These are phyloP conservation scores for Pelargonium citronellum DNA, from an alignment of 441 rosid species.

Conservation along the genomic window DNA sequence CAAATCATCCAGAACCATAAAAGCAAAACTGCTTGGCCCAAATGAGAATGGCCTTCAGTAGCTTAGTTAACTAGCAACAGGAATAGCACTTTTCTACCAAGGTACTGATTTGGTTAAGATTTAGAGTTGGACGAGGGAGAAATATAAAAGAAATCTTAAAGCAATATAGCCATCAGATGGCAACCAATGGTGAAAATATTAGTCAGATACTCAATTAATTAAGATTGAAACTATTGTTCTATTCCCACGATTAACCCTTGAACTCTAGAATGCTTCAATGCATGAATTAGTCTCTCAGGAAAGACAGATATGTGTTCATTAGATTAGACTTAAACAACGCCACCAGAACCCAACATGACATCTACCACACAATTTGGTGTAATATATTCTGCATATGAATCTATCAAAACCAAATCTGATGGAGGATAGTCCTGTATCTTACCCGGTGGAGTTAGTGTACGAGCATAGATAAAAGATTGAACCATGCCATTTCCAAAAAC, in stretches of 20 bases:
- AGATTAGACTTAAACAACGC: background rate
- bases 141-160: background rate
- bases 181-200: background rate
- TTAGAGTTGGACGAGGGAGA: background rate
- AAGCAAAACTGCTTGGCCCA: background rate
- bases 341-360: background rate
- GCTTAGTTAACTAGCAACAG: background rate
- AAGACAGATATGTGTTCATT: background rate
- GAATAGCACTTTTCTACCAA: background rate
- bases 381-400: background rate
- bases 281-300: background rate
- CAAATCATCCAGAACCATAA: background rate
- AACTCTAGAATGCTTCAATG: background rate
- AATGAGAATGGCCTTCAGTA: background rate
- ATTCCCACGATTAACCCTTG: background rate
- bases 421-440: slow-evolving; percentile 3
- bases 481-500: slow-evolving; percentile 94
- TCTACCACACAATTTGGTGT: background rate
- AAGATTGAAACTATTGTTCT: background rate
- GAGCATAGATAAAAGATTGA: slow-evolving; percentile 81
- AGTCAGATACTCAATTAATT: background rate
- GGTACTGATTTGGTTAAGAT: background rate
- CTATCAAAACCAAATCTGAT: background rate
- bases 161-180: background rate
- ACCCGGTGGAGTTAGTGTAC: slow-evolving; percentile 75